These are phyloP conservation scores for Suhomyces emberorum DNA, from an alignment of 805 yeast genomes.

Conservation along the genomic window DNA sequence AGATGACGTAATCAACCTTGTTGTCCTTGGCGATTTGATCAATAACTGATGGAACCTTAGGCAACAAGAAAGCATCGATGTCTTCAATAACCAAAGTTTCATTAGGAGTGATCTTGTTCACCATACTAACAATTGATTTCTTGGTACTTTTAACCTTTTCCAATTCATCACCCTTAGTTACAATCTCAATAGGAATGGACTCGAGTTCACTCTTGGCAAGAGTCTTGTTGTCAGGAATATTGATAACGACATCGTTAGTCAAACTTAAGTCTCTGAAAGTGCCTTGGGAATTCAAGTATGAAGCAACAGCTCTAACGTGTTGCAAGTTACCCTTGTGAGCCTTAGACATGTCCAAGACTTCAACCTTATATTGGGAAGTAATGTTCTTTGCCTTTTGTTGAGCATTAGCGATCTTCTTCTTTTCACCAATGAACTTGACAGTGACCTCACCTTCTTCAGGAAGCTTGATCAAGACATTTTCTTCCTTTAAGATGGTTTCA, in stretches of 20 bases:
- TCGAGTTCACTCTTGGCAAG: slow-evolving; percentile 39
- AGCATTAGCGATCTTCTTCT: slow-evolving; percentile 55
- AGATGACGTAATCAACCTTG: slow-evolving; percentile 56
- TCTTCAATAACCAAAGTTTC: slow-evolving; percentile 57
- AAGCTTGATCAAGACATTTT: slow-evolving; percentile 54
- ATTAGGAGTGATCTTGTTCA: slow-evolving; percentile 69
- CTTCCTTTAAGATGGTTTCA: slow-evolving; percentile 48
- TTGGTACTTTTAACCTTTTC: slow-evolving; percentile 60
- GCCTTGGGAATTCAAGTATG: slow-evolving; percentile 56
- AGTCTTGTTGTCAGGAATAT: slow-evolving; percentile 34
- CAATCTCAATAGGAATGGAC: slow-evolving; percentile 59
- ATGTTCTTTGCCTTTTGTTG: slow-evolving; percentile 56
- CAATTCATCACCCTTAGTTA: slow-evolving; percentile 44
- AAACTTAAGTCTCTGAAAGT: slow-evolving; percentile 41
- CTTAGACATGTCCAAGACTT: slow-evolving; percentile 74
- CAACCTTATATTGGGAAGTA: slow-evolving; percentile 58
- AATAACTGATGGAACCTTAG: slow-evolving; percentile 42
- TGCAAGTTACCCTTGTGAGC: slow-evolving; percentile 79
- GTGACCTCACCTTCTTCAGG: slow-evolving; percentile 48
- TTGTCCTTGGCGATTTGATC: slow-evolving; percentile 41
- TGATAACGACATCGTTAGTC: slow-evolving; percentile 34
- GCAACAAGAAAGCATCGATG: slow-evolving; percentile 59
- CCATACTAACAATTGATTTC: slow-evolving; percentile 66
- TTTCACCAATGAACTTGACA: slow-evolving; percentile 64
- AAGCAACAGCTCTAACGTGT: slow-evolving; percentile 76